phyloP scores from a whole-genome alignment of 257 asterid genomes.

The Solanum virginianum region DNA sequence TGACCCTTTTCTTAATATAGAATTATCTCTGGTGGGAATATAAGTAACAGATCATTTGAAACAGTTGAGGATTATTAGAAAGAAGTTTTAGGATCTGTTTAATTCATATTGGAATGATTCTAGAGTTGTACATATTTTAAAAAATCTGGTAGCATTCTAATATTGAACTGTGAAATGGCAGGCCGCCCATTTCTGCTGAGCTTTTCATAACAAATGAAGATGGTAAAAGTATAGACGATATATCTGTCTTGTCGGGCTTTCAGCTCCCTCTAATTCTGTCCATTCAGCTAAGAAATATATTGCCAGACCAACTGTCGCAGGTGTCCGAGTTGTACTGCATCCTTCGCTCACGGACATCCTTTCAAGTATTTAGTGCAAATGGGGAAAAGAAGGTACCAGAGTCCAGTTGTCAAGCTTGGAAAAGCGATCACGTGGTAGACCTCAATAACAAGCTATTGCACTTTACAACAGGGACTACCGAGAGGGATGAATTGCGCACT shows the following conservation, averaged over 20 bases:
- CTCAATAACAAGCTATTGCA: constrained; percentile 38
- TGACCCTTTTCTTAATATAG: not conserved
- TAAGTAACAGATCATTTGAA: not conserved
- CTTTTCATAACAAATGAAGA: constrained; percentile 49
- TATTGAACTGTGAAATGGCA: constrained; percentile 15
- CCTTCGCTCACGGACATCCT: constrained; percentile 29
- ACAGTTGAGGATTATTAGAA: not conserved
- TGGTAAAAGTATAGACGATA: constrained; percentile 33
- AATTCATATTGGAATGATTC: not conserved
- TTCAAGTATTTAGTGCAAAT: constrained; percentile 4
- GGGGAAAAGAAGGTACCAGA: constrained; percentile 9
- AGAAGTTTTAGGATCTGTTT: not conserved
- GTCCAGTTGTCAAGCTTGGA: constrained; percentile 14
- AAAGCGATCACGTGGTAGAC: constrained; percentile 26
- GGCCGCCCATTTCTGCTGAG: constrained; percentile 57
- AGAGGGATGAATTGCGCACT: not conserved
- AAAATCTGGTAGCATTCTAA: not conserved
- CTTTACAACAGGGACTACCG: constrained; percentile 23
- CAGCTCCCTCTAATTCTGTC: constrained; percentile 48
- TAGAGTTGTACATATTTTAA: not conserved
- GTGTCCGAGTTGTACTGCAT: constrained; percentile 45
- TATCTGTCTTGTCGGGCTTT: constrained; percentile 35
- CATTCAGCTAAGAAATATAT: constrained; percentile 51
- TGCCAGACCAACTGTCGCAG: constrained; percentile 13
- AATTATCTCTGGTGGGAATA: not conserved